phyloP scores from a whole-genome alignment of 352 stramenopile species.

The Phytophthora multivora region DNA sequence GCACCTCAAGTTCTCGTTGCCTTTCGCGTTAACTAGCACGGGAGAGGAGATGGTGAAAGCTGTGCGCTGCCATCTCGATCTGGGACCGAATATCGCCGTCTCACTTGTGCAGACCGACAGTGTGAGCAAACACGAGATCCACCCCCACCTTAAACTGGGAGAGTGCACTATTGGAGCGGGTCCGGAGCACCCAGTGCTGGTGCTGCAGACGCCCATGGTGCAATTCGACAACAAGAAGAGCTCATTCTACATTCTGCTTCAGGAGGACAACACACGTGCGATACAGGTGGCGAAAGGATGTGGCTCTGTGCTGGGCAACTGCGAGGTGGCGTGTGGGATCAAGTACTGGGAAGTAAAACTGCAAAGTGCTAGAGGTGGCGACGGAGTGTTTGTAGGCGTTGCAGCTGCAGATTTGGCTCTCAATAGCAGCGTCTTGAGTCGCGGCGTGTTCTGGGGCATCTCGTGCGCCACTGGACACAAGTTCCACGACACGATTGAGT shows the following conservation, averaged over 20 bases:
- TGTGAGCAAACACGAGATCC: conserved; percentile 73
- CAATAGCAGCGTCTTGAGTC: conserved; percentile 63
- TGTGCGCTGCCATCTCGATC: conserved; percentile 52
- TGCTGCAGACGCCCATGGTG: conserved; percentile 66
- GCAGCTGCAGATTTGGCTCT: conserved; percentile 55
- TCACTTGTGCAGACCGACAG: conserved; percentile 80
- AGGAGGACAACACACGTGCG: conserved; percentile 54
- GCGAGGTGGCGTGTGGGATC: conserved; percentile 58
- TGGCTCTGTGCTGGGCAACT: conserved; percentile 66
- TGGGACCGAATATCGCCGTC: conserved; percentile 59
- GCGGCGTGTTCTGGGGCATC: conserved; percentile 75
- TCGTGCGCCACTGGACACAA: conserved; percentile 82
- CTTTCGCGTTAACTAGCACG: conserved; percentile 57
- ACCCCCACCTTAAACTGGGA: conserved; percentile 54
- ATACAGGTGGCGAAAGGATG: conserved; percentile 70
- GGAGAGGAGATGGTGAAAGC: conserved; percentile 64
- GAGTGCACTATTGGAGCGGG: conserved; percentile 71
- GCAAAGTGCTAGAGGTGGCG: conserved; percentile 47
- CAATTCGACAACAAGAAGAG: conserved; percentile 72
- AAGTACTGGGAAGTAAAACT: conserved; percentile 88
- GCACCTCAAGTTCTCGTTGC: conserved; percentile 71
- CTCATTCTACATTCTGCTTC: conserved; percentile 55
- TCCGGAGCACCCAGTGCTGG: conserved; percentile 69
- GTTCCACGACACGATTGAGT: conserved; percentile 72
- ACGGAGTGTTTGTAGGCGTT: conserved; percentile 79